Percentiles rank a stretch among this genome's conserved stretches.
Conservation (phyloP, 805 yeast genomes). For the Clavispora vitiphila region DNA sequence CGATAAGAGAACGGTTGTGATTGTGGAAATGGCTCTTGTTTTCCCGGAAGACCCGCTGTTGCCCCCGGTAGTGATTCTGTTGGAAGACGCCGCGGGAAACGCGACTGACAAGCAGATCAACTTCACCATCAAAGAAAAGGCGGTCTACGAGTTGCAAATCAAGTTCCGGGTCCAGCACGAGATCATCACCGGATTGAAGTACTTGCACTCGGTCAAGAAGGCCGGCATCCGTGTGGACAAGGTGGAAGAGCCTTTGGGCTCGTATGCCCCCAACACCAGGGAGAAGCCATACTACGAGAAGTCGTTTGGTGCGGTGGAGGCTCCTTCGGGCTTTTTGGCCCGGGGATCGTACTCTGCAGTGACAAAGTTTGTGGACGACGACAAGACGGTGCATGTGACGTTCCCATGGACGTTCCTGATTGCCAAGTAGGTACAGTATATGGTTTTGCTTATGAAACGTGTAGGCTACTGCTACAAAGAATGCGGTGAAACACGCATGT, state of each 20-base stretch:
- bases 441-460: no score
- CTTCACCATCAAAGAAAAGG: conserved; percentile 73
- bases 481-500: no score
- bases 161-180: conserved; percentile 85
- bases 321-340: conserved; percentile 85
- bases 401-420: conserved; percentile 86
- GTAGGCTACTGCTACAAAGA: no score
- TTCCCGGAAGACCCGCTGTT: conserved; percentile 57
- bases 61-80: conserved; percentile 60
- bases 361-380: conserved; percentile 84
- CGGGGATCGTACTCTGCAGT: conserved; percentile 81
- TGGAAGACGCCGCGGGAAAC: conserved; percentile 55
- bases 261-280: conserved; percentile 82
- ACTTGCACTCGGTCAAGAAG: conserved; percentile 78
- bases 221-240: conserved; percentile 86
- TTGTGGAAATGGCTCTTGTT: conserved; percentile 66
- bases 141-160: conserved; percentile 66
- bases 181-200: conserved; percentile 84
- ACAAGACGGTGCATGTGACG: conserved; percentile 63
- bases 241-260: conserved; percentile 82
- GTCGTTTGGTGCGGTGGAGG: conserved; percentile 61
- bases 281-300: conserved; percentile 72
- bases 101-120: conserved; percentile 59
- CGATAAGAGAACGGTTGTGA: conserved; percentile 73
- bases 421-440: conserved; percentile 47